Evolutionary conservation across 306 rosid genomes (phyloP), one percentile per base, ranked within the genome.

Genomic region (Malus sylvestris): DNA sequence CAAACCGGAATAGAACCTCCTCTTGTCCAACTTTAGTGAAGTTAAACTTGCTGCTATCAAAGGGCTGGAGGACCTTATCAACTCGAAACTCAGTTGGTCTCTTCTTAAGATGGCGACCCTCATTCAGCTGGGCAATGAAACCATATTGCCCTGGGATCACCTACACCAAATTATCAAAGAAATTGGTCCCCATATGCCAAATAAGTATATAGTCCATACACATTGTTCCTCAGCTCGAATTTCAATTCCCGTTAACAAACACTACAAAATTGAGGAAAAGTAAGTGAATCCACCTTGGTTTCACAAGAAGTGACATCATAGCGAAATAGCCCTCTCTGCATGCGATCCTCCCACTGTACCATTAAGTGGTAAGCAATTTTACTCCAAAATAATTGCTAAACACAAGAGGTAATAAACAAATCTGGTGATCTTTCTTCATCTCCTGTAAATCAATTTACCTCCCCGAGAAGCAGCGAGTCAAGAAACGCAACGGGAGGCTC

Each of bases 101-200:
- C 89, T 93, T 93, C 96, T 91, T 93, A 75, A 91, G 91, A 82
- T 93, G 98, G 65, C 98, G 98, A 33, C 98, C 98, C 88, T 93
- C 97, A 1, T 93, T 93, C 79, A 93, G 91, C 90, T 93, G 98
- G 52, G 98, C 98, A 22, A 93, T 80, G 86, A 93, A 93, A 63
- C 99, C 97, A 73, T 75, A 79, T 69, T 86, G 82, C 30, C 99
- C 99, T 14, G 92, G 93, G 81, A 92, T 95, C 73, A 92, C 93
- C 98, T 94, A 81, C 76, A 84, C 59, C 67, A 52, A 77, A 13
- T 70, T 58, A 62, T 42, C 76, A 46, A 72, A 66, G 68, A 46
- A 79, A 53, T 67, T 71, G 72, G 72, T 67, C 49, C 49, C 62
- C 35, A 68, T 11, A 27, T 53, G 80, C 46, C 16, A 38, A 66